Conservation (phyloP, 2,329 filamentous ascomycete species). For the Diaporthe sp. region DNA sequence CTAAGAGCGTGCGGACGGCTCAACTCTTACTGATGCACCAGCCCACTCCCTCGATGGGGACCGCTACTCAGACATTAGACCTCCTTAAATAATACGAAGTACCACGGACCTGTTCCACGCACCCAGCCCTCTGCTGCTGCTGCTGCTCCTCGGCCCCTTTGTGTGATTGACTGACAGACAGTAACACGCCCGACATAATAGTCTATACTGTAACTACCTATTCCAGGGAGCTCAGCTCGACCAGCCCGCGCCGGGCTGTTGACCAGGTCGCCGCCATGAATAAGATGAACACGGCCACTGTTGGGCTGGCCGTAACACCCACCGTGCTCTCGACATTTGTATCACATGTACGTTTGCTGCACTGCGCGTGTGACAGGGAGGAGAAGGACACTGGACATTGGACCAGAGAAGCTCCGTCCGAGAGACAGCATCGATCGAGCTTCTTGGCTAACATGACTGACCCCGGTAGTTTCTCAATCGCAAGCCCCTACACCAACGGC, state of each 20-base stretch:
- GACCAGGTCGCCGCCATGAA: constrained; percentile 54
- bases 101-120: neutral
- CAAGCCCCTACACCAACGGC: constrained; percentile 80
- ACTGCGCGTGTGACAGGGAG: neutral
- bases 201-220: neutral
- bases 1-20: constrained; percentile 5
- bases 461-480: constrained; percentile 81
- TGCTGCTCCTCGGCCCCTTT: neutral
- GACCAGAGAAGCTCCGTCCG: neutral
- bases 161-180: constrained; percentile 4
- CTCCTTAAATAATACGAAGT: constrained; percentile 33
- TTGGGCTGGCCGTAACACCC: constrained; percentile 87
- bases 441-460: constrained; percentile 19
- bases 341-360: constrained; percentile 76
- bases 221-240: neutral
- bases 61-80: neutral
- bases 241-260: neutral
- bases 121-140: neutral
- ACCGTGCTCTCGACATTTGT: constrained; percentile 89
- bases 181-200: neutral
- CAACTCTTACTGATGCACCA: constrained; percentile 9
- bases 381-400: neutral
- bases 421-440: neutral
- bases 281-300: constrained; percentile 81
- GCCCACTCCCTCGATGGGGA: constrained; percentile 10